phyloP scores from a whole-genome alignment of 1,284 basidiomycete genomes.

The Puccinia brachypodii region DNA sequence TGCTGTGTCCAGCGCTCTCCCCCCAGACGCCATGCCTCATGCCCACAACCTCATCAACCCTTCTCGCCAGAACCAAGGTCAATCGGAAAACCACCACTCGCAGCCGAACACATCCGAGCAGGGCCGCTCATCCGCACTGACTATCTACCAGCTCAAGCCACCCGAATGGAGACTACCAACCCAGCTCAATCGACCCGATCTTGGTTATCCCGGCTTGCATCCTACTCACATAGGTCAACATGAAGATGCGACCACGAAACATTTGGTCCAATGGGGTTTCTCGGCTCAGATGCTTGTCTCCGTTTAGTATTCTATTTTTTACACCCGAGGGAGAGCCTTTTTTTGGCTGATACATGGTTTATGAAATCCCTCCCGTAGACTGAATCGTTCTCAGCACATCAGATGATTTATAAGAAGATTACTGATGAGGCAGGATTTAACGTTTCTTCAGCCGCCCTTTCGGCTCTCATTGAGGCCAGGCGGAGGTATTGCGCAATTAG shows the following conservation, averaged over 20 bases:
- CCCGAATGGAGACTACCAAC: constrained; percentile 46
- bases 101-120: not conserved
- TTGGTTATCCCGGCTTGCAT: constrained; percentile 78
- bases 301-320: constrained; percentile 60
- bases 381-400: constrained; percentile 63
- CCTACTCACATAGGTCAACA: constrained; percentile 78
- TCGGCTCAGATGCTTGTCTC: constrained; percentile 65
- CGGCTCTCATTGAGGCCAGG: constrained; percentile 72
- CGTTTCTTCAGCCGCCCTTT: constrained; percentile 68
- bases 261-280: constrained; percentile 77
- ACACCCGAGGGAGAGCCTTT: constrained; percentile 26
- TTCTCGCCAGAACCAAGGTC: not conserved
- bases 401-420: constrained; percentile 62
- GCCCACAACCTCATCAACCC: not conserved
- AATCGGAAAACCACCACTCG: not conserved
- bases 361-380: constrained; percentile 61
- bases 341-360: constrained; percentile 40
- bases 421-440: constrained; percentile 53
- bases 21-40: not conserved
- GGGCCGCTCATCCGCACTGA: not conserved
- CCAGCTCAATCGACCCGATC: constrained; percentile 42
- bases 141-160: constrained; percentile 29
- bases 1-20: not conserved
- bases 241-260: constrained; percentile 77
- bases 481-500: constrained; percentile 51